These are phyloP conservation scores for Ampelomyces quisqualis DNA, from an alignment of 2,329 filamentous ascomycete species.

Conservation along the genomic window DNA sequence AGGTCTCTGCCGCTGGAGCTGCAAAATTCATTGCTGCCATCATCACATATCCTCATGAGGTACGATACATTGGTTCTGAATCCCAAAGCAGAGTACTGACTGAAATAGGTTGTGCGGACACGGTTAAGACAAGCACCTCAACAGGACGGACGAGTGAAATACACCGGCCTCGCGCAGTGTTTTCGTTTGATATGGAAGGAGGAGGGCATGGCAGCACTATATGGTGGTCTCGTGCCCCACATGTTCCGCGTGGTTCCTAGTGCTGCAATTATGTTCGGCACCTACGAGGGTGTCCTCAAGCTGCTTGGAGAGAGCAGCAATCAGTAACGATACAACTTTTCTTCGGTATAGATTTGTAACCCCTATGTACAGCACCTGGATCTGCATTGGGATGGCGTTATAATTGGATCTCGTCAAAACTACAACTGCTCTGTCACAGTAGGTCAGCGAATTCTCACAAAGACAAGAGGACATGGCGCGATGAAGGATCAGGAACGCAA, in stretches of 20 bases:
- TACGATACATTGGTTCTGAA: no score
- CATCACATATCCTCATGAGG: constrained; percentile 90
- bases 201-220: constrained; percentile 81
- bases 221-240: constrained; percentile 89
- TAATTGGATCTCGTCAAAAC: no score
- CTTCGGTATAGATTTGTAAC: not conserved
- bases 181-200: constrained; percentile 86
- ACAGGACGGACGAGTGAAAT: constrained; percentile 71
- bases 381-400: constrained; percentile 14
- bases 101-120: constrained; percentile 71
- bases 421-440: no score
- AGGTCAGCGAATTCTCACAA: no score
- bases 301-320: constrained; percentile 49
- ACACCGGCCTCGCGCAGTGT: constrained; percentile 84
- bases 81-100: not conserved
- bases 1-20: constrained; percentile 73
- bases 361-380: constrained; percentile 4
- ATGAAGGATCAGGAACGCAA: no score
- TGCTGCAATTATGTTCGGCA: constrained; percentile 95
- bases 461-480: not conserved
- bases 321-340: constrained; percentile 17
- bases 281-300: constrained; percentile 62
- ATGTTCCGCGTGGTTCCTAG: constrained; percentile 88
- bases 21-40: constrained; percentile 85
- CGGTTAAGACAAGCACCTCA: constrained; percentile 81